Evolutionary conservation across 116 monocot species (phyloP).

Genomic region (Phalaenopsis hybrid): DNA sequence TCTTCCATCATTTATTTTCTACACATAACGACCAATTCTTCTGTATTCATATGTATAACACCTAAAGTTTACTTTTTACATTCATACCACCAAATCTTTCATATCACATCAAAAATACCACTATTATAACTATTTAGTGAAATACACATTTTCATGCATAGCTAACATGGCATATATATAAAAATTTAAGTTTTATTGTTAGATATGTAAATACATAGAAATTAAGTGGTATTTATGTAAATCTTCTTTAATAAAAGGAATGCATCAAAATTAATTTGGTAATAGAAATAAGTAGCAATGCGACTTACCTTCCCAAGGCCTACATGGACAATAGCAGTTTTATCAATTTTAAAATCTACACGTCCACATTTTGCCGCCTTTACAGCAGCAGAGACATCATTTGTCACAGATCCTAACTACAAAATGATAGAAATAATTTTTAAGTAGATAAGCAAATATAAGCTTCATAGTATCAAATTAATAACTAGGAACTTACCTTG

Average conservation of each 20-base stretch:
- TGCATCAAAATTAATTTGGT: not conserved
- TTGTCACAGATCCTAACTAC: slow-evolving; percentile 93
- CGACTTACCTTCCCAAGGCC: slow-evolving; percentile 86
- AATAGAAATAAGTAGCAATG: not conserved
- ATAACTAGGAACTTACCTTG: slow-evolving; percentile 56
- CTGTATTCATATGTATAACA: too few species aligned
- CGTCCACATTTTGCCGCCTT: slow-evolving; percentile 86
- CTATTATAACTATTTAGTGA: too few species aligned
- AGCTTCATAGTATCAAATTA: not conserved
- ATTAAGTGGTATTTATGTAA: too few species aligned
- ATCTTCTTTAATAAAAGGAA: not conserved
- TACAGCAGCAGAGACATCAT: slow-evolving; percentile 70
- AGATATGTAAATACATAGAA: too few species aligned
- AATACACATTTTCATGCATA: too few species aligned
- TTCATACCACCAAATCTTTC: too few species aligned
- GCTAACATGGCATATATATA: too few species aligned
- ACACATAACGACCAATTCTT: too few species aligned
- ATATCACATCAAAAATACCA: too few species aligned
- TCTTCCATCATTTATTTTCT: too few species aligned
- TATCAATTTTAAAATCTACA: slow-evolving; percentile 91
- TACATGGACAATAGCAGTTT: slow-evolving; percentile 93
- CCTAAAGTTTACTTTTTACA: too few species aligned
- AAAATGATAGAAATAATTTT: slow-evolving; percentile 6
- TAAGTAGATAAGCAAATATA: not conserved
- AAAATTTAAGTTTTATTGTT: too few species aligned